phyloP scores from a whole-genome alignment of 768 basidiomycete genomes.

The Peribolospora kevripleyi region DNA sequence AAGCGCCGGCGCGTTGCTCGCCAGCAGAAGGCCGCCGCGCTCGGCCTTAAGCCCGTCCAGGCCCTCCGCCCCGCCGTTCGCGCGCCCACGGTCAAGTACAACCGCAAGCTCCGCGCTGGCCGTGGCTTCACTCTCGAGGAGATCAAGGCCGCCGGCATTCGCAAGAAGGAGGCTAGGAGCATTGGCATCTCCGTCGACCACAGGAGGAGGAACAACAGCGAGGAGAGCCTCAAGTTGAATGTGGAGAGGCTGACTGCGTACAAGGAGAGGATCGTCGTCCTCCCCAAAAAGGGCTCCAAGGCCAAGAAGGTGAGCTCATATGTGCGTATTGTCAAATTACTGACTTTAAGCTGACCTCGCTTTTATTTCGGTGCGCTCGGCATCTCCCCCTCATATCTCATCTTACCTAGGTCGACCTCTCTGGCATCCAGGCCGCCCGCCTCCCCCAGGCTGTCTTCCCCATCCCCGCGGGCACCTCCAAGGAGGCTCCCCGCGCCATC shows the following conservation, averaged over 20 bases:
- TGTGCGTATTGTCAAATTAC: constrained; percentile 27
- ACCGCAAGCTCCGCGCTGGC: constrained; percentile 86
- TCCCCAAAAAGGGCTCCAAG: constrained; percentile 50
- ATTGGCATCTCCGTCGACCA: constrained; percentile 93
- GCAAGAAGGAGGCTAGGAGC: constrained; percentile 72
- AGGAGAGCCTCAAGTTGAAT: constrained; percentile 88
- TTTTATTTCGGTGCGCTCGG: neutral
- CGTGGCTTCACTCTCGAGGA: constrained; percentile 87
- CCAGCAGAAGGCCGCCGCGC: constrained; percentile 64
- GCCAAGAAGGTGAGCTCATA: constrained; percentile 84
- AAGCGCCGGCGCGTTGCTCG: constrained; percentile 80
- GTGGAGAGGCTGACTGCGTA: constrained; percentile 82
- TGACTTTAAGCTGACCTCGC: neutral
- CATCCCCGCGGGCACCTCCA: constrained; percentile 40
- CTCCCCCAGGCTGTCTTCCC: constrained; percentile 25
- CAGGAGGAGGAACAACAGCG: constrained; percentile 81
- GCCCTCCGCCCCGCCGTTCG: constrained; percentile 93
- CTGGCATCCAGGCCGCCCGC: constrained; percentile 35
- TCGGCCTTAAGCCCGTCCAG: constrained; percentile 71
- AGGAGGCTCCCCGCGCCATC: constrained; percentile 79
- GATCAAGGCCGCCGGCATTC: constrained; percentile 86
- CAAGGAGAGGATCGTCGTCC: constrained; percentile 77
- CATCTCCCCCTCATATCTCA: neutral
- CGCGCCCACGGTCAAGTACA: constrained; percentile 89
- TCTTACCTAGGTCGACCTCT: neutral